Evolutionary conservation across 345 rosid species (phyloP).

Genomic region (Angophora floribunda): DNA sequence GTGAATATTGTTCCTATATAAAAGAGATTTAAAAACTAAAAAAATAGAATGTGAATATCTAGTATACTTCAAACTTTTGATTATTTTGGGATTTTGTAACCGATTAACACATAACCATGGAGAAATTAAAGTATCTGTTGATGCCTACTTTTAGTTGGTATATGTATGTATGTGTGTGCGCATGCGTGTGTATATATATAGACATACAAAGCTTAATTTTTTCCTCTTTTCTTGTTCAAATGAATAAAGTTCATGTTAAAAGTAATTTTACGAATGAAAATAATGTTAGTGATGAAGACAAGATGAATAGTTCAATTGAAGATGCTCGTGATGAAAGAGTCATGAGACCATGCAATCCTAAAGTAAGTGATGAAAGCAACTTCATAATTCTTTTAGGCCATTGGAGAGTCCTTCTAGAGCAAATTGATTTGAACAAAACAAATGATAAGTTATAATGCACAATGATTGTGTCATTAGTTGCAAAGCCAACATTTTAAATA

Average conservation of each 20-base stretch:
- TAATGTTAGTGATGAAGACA: neutral
- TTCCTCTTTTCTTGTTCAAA: neutral
- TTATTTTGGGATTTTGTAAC: neutral
- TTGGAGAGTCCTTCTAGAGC: neutral
- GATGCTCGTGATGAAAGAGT: neutral
- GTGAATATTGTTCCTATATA: neutral
- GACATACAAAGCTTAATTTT: neutral
- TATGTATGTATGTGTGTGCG: neutral
- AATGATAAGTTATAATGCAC: neutral
- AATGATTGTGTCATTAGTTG: neutral
- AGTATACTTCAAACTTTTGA: neutral
- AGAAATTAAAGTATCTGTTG: neutral
- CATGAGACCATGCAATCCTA: neutral
- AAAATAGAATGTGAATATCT: neutral
- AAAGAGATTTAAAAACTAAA: neutral
- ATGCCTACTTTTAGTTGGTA: neutral
- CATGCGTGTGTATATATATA: neutral
- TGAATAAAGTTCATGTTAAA: neutral
- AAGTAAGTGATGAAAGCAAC: neutral
- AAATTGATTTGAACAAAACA: neutral
- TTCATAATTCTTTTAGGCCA: neutral
- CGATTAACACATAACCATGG: neutral
- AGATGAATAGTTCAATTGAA: neutral
- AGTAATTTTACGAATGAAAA: neutral
- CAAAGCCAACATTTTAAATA: neutral